phyloP scores from a whole-genome alignment of 2,329 filamentous ascomycete genomes.

The Colletotrichum trifolii region DNA sequence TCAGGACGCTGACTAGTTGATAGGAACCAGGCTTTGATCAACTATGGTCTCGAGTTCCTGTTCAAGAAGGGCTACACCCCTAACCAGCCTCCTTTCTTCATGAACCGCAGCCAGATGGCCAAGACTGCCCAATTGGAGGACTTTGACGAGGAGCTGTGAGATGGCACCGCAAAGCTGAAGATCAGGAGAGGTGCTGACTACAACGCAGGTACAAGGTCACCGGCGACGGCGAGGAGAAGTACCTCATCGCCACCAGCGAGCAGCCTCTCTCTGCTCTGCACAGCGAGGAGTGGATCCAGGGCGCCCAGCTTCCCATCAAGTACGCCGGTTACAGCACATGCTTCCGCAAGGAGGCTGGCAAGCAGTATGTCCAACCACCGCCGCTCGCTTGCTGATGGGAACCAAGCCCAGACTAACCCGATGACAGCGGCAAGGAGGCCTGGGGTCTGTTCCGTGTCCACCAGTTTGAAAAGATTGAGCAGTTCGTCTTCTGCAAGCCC shows the following conservation, averaged over 20 bases:
- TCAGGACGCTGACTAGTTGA: slow-evolving; percentile 14
- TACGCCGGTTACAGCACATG: slow-evolving; percentile 94
- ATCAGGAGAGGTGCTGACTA: not conserved
- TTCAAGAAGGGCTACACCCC: slow-evolving; percentile 83
- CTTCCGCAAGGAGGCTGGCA: slow-evolving; percentile 94
- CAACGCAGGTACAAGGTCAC: slow-evolving; percentile 82
- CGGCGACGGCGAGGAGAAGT: slow-evolving; percentile 89
- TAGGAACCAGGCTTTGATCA: slow-evolving; percentile 87
- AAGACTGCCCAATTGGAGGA: slow-evolving; percentile 98
- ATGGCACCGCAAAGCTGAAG: not conserved
- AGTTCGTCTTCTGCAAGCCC: slow-evolving; percentile 84
- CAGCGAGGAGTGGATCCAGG: slow-evolving; percentile 90
- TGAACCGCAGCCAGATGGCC: slow-evolving; percentile 80
- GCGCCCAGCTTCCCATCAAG: slow-evolving; percentile 89
- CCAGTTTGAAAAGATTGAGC: slow-evolving; percentile 95
- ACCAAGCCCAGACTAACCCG: not conserved
- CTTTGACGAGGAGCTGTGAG: slow-evolving; percentile 88
- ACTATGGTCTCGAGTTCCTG: slow-evolving; percentile 94
- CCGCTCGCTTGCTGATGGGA: slow-evolving; percentile 36
- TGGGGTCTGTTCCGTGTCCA: slow-evolving; percentile 99
- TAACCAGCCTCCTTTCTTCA: slow-evolving; percentile 38
- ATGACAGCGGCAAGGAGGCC: slow-evolving; percentile 76
- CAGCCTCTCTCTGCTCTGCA: slow-evolving; percentile 95
- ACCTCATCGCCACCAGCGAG: slow-evolving; percentile 77
- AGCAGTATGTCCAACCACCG: slow-evolving; percentile 63